phyloP scores from a whole-genome alignment of 345 rosid species.

The Combretum micranthum region DNA sequence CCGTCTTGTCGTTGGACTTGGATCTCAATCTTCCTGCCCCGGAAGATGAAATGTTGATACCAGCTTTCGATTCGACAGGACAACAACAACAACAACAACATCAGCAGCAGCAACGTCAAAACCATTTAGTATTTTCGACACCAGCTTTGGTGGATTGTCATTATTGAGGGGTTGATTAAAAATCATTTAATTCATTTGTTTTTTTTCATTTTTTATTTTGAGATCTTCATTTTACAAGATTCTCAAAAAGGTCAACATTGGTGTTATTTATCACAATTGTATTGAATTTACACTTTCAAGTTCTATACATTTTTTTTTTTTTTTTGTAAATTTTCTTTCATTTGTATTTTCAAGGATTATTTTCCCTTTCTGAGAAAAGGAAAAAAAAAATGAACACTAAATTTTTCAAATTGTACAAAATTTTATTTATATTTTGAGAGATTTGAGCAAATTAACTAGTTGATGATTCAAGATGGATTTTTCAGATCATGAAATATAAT shows the following conservation, averaged over 20 bases:
- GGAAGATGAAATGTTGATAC: slow-evolving; percentile 51
- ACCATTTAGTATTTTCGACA: slow-evolving; percentile 60
- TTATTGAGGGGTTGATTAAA: slow-evolving; percentile 41
- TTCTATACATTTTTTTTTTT: too few relatives aligned
- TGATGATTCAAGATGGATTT: too few relatives aligned
- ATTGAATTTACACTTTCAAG: too few relatives aligned
- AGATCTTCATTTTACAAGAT: slow-evolving; percentile 3
- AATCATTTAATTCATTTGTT: slow-evolving; percentile 17
- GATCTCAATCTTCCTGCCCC: slow-evolving; percentile 99
- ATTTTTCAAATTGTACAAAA: too few relatives aligned
- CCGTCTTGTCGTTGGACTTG: slow-evolving; percentile 55
- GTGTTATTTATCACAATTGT: too few relatives aligned
- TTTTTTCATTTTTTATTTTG: slow-evolving; percentile 1
- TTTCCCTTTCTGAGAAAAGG: too few relatives aligned
- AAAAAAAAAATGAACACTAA: too few relatives aligned
- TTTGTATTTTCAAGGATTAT: too few relatives aligned
- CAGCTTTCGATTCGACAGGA: slow-evolving; percentile 14
- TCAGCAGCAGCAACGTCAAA: slow-evolving; percentile 30
- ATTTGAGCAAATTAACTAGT: too few relatives aligned
- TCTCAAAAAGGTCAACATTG: not conserved
- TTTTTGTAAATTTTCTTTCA: too few relatives aligned
- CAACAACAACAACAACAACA: slow-evolving; percentile 33
- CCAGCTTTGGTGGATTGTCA: slow-evolving; percentile 93
- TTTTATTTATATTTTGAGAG: too few relatives aligned
- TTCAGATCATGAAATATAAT: too few relatives aligned